Conservation (phyloP, 352 stramenopile genomes). For the Globisporangium middletonii region DNA sequence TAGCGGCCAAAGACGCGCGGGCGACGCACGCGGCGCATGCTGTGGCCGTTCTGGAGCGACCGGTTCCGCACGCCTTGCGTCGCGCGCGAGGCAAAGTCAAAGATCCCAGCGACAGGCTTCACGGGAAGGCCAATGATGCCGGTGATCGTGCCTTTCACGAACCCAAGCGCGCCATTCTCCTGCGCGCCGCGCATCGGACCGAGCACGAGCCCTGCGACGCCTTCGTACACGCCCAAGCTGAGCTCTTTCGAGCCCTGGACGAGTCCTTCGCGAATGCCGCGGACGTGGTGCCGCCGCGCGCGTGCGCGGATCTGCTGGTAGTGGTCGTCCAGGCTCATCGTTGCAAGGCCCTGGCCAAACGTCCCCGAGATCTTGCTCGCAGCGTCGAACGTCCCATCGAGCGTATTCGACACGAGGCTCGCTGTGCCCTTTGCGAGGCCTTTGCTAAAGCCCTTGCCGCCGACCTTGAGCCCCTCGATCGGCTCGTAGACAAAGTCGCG, state of each 20-base stretch:
- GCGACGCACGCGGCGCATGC: slow-evolving; percentile 68
- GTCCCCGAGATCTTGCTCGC: slow-evolving; percentile 87
- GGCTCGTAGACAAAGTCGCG: slow-evolving; percentile 96
- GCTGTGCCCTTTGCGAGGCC: slow-evolving; percentile 82
- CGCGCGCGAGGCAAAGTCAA: slow-evolving; percentile 85
- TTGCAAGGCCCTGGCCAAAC: slow-evolving; percentile 83
- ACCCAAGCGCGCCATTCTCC: slow-evolving; percentile 73
- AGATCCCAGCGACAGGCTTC: slow-evolving; percentile 84
- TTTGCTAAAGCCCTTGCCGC: slow-evolving; percentile 82
- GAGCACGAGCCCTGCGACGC: slow-evolving; percentile 73
- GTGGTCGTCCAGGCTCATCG: slow-evolving; percentile 81
- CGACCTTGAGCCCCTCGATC: slow-evolving; percentile 88
- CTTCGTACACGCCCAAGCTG: slow-evolving; percentile 80
- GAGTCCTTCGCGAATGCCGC: slow-evolving; percentile 70
- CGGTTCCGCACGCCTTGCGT: slow-evolving; percentile 83
- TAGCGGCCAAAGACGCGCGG: slow-evolving; percentile 86
- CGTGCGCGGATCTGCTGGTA: slow-evolving; percentile 83
- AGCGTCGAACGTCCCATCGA: slow-evolving; percentile 84
- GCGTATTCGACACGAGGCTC: slow-evolving; percentile 82
- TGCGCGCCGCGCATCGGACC: slow-evolving; percentile 79
- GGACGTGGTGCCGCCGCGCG: slow-evolving; percentile 70
- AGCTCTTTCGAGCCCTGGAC: slow-evolving; percentile 83
- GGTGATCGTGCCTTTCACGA: slow-evolving; percentile 82
- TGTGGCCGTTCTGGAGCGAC: slow-evolving; percentile 73
- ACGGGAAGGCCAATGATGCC: slow-evolving; percentile 83